Evolutionary conservation across 352 stramenopile genomes (phyloP).

Genomic region (Thraustotheca clavata): DNA sequence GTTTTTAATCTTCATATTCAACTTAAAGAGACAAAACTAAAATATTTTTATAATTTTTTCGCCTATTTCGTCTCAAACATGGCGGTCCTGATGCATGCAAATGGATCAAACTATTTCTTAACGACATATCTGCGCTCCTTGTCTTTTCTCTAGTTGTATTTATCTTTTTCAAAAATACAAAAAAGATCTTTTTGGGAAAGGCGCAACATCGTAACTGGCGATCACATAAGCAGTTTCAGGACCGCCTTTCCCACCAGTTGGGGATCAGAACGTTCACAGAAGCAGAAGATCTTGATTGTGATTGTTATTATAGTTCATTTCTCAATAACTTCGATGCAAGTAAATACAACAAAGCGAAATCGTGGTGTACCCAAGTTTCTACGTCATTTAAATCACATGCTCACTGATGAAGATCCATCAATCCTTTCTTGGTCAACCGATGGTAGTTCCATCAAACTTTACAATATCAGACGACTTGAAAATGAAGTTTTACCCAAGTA

Average conservation of each 20-base stretch:
- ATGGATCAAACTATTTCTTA: too few relatives aligned
- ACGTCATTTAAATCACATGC: conserved; percentile 62
- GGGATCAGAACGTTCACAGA: conserved; percentile 3
- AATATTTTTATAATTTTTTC: too few relatives aligned
- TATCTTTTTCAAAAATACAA: too few relatives aligned
- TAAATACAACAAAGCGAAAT: not conserved
- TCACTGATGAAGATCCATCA: conserved; percentile 51
- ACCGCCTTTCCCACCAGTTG: not conserved
- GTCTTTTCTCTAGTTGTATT: too few relatives aligned
- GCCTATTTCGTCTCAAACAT: too few relatives aligned
- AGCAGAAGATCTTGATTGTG: not conserved
- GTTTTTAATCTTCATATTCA: too few relatives aligned
- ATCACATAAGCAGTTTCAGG: too few relatives aligned
- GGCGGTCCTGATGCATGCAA: too few relatives aligned
- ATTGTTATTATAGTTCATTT: not conserved
- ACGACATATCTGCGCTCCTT: too few relatives aligned
- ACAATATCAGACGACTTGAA: conserved; percentile 46
- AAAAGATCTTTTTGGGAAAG: too few relatives aligned
- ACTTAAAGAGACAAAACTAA: too few relatives aligned
- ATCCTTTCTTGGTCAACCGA: conserved; percentile 70
- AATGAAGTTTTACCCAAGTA: conserved; percentile 83
- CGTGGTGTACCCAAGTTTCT: conserved; percentile 64
- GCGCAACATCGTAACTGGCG: too few relatives aligned
- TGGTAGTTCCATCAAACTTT: conserved; percentile 59
- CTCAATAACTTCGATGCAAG: not conserved